phyloP scores from a whole-genome alignment of 192 early-diverging fungal species.

The Coemansia sp. region DNA sequence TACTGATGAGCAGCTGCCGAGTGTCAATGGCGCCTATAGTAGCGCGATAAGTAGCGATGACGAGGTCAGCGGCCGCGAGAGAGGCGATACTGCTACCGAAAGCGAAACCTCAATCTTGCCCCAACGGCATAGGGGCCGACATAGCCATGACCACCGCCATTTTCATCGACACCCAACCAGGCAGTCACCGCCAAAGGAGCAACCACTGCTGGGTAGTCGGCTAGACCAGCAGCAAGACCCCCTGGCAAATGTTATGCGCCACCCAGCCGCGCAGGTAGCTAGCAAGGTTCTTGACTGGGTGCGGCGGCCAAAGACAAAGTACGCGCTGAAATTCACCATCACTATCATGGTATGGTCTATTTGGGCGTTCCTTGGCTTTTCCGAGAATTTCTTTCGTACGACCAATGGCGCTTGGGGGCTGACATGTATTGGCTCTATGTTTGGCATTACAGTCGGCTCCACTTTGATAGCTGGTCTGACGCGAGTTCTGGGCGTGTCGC shows the following conservation, averaged over 20 bases:
- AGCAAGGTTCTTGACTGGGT: conserved; percentile 28
- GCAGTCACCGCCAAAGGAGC: background rate
- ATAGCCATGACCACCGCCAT: background rate
- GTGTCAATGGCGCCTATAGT: background rate
- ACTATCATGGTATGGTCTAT: conserved; percentile 49
- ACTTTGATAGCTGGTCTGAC: conserved; percentile 34
- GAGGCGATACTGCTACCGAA: background rate
- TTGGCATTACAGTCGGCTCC: conserved; percentile 44
- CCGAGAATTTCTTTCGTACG: conserved; percentile 21
- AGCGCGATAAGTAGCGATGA: background rate
- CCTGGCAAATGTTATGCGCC: conserved; percentile 26
- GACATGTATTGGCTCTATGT: conserved; percentile 34
- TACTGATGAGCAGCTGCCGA: background rate
- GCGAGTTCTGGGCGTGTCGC: conserved; percentile 24
- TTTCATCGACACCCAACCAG: background rate
- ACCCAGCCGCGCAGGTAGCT: conserved; percentile 17
- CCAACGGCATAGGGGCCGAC: background rate
- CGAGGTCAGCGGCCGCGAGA: background rate
- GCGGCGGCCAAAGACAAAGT: conserved; percentile 34
- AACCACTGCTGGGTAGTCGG: background rate
- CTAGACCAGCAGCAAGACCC: conserved; percentile 4
- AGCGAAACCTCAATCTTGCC: background rate
- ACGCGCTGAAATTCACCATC: conserved; percentile 48
- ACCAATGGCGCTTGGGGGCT: conserved; percentile 45
- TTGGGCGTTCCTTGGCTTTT: conserved; percentile 41